Conservation (phyloP, 73 alveolate genomes). For the Tetrahymena malaccensis region DNA sequence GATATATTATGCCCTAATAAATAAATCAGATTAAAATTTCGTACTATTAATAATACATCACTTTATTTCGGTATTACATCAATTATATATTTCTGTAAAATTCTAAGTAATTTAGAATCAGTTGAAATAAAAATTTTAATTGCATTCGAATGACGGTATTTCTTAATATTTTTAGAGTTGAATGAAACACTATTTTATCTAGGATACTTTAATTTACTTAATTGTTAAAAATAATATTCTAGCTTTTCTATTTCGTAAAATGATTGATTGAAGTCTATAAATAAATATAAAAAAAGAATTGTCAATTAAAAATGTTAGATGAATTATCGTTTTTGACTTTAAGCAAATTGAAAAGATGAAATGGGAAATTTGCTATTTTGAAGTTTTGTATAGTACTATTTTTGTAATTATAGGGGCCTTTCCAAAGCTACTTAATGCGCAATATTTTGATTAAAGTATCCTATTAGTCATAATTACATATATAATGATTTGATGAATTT, state of each 20-base stretch:
- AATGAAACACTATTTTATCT: no score
- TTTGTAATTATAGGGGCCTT: neutral
- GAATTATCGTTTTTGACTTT: neutral
- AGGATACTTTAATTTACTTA: no score
- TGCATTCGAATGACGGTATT: neutral
- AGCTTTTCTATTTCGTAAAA: no score
- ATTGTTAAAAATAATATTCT: no score
- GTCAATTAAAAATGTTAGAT: neutral
- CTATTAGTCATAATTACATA: neutral
- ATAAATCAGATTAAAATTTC: neutral
- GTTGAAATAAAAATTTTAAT: neutral
- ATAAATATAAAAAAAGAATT: no score
- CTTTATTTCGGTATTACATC: neutral
- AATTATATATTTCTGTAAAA: neutral
- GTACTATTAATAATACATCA: neutral
- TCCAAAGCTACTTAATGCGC: neutral
- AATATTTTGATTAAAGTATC: neutral
- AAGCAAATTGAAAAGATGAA: neutral
- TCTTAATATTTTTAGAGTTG: no score
- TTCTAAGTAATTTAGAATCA: neutral
- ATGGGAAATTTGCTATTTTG: neutral
- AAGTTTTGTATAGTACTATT: neutral
- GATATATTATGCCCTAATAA: neutral
- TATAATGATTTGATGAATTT: neutral
- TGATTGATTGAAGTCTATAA: no score